Conservation (phyloP, 2,329 filamentous ascomycete species). For the Paecilomyces variotii region DNA sequence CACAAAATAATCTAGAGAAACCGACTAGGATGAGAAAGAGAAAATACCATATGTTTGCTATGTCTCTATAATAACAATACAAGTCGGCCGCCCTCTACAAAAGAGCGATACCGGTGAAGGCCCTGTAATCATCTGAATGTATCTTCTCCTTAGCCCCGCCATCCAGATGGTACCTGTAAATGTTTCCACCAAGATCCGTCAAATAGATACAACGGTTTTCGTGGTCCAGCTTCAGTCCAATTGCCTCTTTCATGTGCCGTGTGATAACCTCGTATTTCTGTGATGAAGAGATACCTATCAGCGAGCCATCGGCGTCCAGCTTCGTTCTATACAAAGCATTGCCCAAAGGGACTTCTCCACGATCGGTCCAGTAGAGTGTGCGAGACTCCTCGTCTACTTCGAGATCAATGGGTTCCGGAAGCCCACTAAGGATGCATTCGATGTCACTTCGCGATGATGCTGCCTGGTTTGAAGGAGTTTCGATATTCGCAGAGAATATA, state of each 20-base stretch:
- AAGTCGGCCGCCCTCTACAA: background rate
- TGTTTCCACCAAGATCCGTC: slow-evolving; percentile 20
- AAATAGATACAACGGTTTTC: slow-evolving; percentile 14
- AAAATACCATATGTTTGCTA: background rate
- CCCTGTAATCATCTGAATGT: slow-evolving; percentile 9
- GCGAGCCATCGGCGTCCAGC: slow-evolving; percentile 9
- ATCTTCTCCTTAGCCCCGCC: slow-evolving; percentile 10
- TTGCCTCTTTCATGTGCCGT: slow-evolving; percentile 39
- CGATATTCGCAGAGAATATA: slow-evolving; percentile 45
- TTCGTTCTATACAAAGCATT: slow-evolving; percentile 44
- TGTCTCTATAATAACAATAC: background rate
- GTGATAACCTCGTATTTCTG: slow-evolving; percentile 14
- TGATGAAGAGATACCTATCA: slow-evolving; percentile 19
- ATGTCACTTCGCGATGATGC: slow-evolving; percentile 33
- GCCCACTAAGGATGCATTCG: slow-evolving; percentile 32
- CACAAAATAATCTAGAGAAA: background rate
- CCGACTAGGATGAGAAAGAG: background rate
- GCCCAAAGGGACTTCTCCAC: slow-evolving; percentile 49
- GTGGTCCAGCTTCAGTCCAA: slow-evolving; percentile 35
- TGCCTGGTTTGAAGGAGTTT: slow-evolving; percentile 27
- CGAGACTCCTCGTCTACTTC: slow-evolving; percentile 42
- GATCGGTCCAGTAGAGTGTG: slow-evolving; percentile 53
- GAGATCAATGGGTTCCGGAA: slow-evolving; percentile 53
- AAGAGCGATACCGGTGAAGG: slow-evolving; percentile 13
- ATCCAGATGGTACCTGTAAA: slow-evolving; percentile 17